A percentile compares a stretch with the other conserved stretches of the same genome.
phyloP scores from a whole-genome alignment of 1,284 basidiomycete species.

The Schizopora paradoxa region DNA sequence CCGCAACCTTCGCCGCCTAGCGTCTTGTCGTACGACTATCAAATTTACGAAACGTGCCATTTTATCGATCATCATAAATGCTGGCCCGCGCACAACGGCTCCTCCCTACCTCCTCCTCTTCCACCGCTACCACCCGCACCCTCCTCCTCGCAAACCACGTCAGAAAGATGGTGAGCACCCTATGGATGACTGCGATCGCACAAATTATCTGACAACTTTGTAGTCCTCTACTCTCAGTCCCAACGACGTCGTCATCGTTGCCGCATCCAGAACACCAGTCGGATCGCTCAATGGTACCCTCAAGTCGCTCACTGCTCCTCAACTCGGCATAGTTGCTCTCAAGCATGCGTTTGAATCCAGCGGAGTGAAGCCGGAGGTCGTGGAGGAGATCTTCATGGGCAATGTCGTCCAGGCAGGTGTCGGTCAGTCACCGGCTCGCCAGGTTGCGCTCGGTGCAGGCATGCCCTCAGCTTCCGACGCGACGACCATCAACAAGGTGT shows the following conservation, averaged over 20 bases:
- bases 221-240: slow-evolving; percentile 35
- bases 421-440: slow-evolving; percentile 92
- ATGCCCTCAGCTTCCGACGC: slow-evolving; percentile 85
- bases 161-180: slow-evolving; percentile 32
- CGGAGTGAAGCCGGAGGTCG: slow-evolving; percentile 72
- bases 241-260: slow-evolving; percentile 91
- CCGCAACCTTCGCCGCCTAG: no score
- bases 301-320: slow-evolving; percentile 84
- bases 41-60: no score
- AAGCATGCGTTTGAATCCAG: slow-evolving; percentile 85
- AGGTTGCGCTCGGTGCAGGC: slow-evolving; percentile 87
- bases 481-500: slow-evolving; percentile 99
- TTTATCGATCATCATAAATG: no score
- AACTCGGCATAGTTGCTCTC: slow-evolving; percentile 86
- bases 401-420: slow-evolving; percentile 96
- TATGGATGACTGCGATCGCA: slow-evolving; percentile 1
- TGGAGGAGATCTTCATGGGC: slow-evolving; percentile 96
- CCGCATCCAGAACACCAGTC: slow-evolving; percentile 91
- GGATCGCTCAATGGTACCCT: slow-evolving; percentile 90
- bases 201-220: slow-evolving; percentile 15
- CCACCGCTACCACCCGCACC: slow-evolving; percentile 35
- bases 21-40: no score
- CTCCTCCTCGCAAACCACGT: slow-evolving; percentile 32
- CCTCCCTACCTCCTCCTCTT: slow-evolving; percentile 32
- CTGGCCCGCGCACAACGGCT: no score